These are phyloP conservation scores for Coemansia umbellata DNA, from an alignment of 192 early-diverging fungal genomes.

Conservation along the genomic window DNA sequence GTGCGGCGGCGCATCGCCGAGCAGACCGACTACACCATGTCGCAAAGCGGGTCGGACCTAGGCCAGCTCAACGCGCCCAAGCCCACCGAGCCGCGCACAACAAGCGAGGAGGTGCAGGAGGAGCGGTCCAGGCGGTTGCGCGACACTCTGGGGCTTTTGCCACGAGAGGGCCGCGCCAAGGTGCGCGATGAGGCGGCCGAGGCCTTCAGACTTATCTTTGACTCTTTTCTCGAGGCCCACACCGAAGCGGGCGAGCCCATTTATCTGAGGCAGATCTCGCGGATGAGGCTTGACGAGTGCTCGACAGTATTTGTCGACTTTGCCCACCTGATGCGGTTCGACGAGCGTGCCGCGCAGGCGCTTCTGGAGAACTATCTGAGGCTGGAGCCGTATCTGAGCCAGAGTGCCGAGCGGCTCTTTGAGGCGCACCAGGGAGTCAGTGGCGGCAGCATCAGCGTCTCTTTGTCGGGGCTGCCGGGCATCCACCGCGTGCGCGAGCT, in stretches of 20 bases:
- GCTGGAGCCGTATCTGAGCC: conserved; percentile 82
- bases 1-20: conserved; percentile 35
- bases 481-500: conserved; percentile 76
- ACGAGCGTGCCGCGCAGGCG: conserved; percentile 61
- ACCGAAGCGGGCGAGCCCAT: conserved; percentile 24
- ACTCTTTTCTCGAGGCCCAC: conserved; percentile 64
- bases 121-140: conserved; percentile 37
- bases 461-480: conserved; percentile 60
- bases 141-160: conserved; percentile 28
- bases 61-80: conserved; percentile 20
- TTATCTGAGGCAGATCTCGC: conserved; percentile 67
- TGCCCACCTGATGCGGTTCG: conserved; percentile 54
- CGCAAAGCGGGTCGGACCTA: conserved; percentile 32
- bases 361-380: conserved; percentile 70
- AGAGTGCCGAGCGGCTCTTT: conserved; percentile 77
- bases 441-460: conserved; percentile 28
- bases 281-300: conserved; percentile 55
- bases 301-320: conserved; percentile 77
- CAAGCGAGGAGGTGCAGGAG: conserved; percentile 44
- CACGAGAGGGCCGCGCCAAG: conserved; percentile 35
- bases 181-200: conserved; percentile 67
- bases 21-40: conserved; percentile 9
- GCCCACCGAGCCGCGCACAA: conserved; percentile 12
- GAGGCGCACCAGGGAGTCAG: conserved; percentile 15
- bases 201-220: conserved; percentile 64